Base-by-base conservation (phyloP, 179 eudicot genomes). In the Drosera spatulata region DNA sequence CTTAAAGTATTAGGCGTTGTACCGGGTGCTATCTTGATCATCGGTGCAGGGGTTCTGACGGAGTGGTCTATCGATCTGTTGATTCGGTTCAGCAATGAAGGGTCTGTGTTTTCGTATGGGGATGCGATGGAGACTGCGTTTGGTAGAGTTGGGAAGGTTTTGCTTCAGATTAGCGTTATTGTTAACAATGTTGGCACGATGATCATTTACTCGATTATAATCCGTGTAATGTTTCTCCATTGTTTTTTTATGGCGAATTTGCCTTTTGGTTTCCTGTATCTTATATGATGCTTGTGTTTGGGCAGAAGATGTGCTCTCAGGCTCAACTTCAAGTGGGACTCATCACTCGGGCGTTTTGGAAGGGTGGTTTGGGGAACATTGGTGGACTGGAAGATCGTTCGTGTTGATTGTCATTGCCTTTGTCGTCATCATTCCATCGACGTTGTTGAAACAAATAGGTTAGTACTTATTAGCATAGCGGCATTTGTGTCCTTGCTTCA, bases 311-410 rank as follows among this genome's bases (percentile, higher is more conserved):
- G 81, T 77, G 50, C 41, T 71, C 33, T 77, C 81, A 40, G 78
- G 81, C 1, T 77, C 81, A 61, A 74, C 69, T 14, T 63, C 75
- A 45, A 68, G 59, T 45, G 78, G 78, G 6, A 57, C 62, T 47
- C 78, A 77, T 44, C 74, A 73, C 55, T 67, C 76, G 0, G 81
- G 81, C 46, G 68, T 77, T 5, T 55, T 77, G 10, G 81, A 70
- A 77, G 78, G 71, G 59, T 77, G 81, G 81, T 77, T 77, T 33
- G 81, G 81, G 11, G 69, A 61, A 39, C 69, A 74, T 6, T 77
- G 75, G 75, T 74, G 75, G 76, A 77, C 81, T 41, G 55, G 75
- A 39, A 73, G 81, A 2, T 46, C 75, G 57, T 74, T 77, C 51
- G 78, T 74, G 63, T 69, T 77, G n/a, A 39, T 77, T 41, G 15